Evolutionary conservation across 2,329 filamentous ascomycete species (phyloP).

Genomic region (Cercospora beticola): DNA sequence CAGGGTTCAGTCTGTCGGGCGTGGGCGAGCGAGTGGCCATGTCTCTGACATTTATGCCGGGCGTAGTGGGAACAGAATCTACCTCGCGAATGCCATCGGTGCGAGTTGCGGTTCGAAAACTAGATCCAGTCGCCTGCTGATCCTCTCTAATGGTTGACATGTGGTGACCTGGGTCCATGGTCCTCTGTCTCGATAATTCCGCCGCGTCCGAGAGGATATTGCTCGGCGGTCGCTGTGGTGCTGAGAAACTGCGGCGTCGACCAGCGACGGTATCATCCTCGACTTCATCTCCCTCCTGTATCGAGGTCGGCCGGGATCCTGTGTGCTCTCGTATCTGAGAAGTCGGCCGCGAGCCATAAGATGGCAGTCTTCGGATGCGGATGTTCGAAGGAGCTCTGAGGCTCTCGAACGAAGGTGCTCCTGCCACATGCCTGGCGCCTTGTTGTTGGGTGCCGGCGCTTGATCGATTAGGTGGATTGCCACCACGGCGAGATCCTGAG

Average conservation of each 20-base stretch:
- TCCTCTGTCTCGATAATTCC: constrained; percentile 31
- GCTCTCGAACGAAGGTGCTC: constrained; percentile 32
- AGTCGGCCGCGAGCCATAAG: constrained; percentile 20
- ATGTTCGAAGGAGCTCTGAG: constrained; percentile 36
- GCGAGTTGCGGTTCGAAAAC: constrained; percentile 1
- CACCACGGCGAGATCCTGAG: constrained; percentile 19
- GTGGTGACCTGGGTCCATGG: constrained; percentile 22
- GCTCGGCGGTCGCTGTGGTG: constrained; percentile 30
- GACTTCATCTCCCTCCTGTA: constrained; percentile 11
- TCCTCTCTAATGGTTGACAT: constrained; percentile 36
- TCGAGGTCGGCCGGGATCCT: constrained; percentile 21
- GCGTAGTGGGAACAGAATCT: constrained; percentile 22
- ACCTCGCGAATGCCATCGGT: constrained; percentile 17
- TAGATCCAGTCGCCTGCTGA: constrained; percentile 19
- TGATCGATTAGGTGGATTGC: constrained; percentile 19
- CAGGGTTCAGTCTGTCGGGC: constrained; percentile 19
- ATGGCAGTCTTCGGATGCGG: constrained; percentile 34
- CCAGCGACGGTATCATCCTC: constrained; percentile 24
- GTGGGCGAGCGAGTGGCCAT: constrained; percentile 24
- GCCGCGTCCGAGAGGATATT: constrained; percentile 19
- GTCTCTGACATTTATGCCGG: constrained; percentile 24
- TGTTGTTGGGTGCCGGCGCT: constrained; percentile 21
- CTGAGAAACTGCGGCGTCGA: constrained; percentile 37
- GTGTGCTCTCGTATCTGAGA: constrained; percentile 20
- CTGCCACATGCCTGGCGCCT: constrained; percentile 23